A percentile compares a stretch with the other conserved stretches of the same genome.
Conservation (phyloP, 225 moss, liverwort and hornwort species). For the Bryum argenteum region DNA sequence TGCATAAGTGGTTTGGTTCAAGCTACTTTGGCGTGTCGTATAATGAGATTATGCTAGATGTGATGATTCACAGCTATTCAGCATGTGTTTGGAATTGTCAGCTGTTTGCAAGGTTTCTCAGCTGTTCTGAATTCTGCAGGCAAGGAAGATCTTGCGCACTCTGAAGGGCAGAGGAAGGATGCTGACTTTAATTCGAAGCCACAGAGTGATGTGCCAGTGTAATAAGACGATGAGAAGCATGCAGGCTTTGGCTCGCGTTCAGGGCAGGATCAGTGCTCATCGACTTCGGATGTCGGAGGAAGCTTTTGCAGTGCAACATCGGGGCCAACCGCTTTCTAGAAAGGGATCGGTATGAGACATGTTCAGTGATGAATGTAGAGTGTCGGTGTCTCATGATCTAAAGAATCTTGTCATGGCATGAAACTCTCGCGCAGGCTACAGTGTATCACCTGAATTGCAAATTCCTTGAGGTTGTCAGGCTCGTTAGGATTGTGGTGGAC, state of each 20-base stretch:
- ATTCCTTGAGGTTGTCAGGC: background rate
- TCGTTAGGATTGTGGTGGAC: background rate
- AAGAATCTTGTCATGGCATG: background rate
- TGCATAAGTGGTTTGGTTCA: background rate
- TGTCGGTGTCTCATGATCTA: background rate
- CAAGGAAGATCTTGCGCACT: background rate
- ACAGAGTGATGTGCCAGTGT: constrained; percentile 59
- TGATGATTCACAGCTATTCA: background rate
- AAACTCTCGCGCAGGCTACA: background rate
- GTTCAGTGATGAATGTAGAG: background rate
- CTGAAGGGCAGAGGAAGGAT: constrained; percentile 22
- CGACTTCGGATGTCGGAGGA: constrained; percentile 65
- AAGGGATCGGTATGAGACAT: constrained; percentile 36
- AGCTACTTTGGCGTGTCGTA: background rate
- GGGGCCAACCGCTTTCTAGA: constrained; percentile 45
- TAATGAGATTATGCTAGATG: background rate
- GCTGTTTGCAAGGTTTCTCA: background rate
- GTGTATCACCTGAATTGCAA: background rate
- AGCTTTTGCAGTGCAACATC: constrained; percentile 56
- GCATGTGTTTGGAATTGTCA: background rate
- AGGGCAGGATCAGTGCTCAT: constrained; percentile 56
- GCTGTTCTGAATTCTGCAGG: constrained; percentile 4
- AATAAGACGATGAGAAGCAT: constrained; percentile 48
- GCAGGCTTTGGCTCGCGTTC: constrained; percentile 59
- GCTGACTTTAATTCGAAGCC: constrained; percentile 55